Percentiles rank a stretch among this genome's conserved stretches.
Evolutionary conservation across 1,284 basidiomycete species (phyloP).

Genomic region (Polyporus tsugae): DNA sequence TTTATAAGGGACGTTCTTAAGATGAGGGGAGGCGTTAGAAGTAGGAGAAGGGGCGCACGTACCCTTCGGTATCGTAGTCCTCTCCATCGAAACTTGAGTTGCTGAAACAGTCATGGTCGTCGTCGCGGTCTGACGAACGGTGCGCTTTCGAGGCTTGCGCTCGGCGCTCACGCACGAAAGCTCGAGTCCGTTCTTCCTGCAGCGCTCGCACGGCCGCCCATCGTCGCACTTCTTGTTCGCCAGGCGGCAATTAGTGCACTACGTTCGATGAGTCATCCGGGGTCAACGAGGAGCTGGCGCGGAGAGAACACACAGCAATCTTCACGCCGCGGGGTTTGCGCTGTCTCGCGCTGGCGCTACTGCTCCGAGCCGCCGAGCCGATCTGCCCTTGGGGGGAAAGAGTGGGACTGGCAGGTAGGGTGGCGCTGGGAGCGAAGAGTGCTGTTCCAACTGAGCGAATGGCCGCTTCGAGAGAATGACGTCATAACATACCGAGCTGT

Average conservation of each 20-base stretch:
- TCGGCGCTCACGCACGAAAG: conserved; percentile 24
- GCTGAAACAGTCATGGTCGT: conserved; percentile 15
- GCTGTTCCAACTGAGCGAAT: background rate
- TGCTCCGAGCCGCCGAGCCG: background rate
- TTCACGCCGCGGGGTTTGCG: conserved; percentile 28
- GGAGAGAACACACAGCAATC: conserved; percentile 25
- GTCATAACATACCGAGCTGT: conserved; percentile 22
- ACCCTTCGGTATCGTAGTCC: conserved; percentile 7
- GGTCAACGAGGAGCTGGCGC: background rate
- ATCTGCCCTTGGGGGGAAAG: background rate
- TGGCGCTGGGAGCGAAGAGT: background rate
- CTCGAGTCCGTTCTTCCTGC: conserved; percentile 16
- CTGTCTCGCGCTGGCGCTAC: background rate
- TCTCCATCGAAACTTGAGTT: conserved; percentile 14
- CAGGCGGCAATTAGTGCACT: conserved; percentile 31
- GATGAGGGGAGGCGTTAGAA: background rate
- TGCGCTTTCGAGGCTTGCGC: conserved; percentile 18
- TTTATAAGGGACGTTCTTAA: background rate
- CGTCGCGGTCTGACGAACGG: conserved; percentile 12
- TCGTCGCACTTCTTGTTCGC: conserved; percentile 31
- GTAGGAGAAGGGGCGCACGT: background rate
- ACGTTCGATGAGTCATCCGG: conserved; percentile 12
- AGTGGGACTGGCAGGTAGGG: background rate
- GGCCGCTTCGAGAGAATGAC: background rate
- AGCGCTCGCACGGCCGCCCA: conserved; percentile 26